These are phyloP conservation scores for Candida montana DNA, from an alignment of 805 yeast species.

Conservation along the genomic window DNA sequence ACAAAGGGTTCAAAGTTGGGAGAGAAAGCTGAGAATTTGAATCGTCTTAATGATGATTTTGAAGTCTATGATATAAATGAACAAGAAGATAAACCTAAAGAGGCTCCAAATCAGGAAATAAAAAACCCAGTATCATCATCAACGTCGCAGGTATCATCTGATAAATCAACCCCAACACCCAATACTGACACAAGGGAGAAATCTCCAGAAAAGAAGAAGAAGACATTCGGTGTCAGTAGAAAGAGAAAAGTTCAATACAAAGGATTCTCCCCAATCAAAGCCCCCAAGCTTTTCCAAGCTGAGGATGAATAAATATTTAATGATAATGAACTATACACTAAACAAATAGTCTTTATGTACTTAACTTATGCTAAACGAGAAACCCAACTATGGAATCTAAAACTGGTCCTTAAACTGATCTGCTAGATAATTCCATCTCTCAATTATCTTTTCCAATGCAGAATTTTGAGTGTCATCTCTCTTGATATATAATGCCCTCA, in stretches of 20 bases:
- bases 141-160: neutral
- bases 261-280: conserved; percentile 22
- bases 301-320: conserved; percentile 12
- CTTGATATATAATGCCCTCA: conserved; percentile 38
- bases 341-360: neutral
- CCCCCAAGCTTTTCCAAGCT: conserved; percentile 17
- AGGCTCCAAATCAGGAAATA: neutral
- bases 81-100: neutral
- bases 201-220: conserved; percentile 8
- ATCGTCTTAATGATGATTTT: conserved; percentile 13
- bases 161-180: conserved; percentile 1
- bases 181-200: neutral
- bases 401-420: neutral
- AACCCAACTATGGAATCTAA: no score
- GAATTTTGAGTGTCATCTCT: conserved; percentile 27
- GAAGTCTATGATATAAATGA: conserved; percentile 13
- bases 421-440: conserved; percentile 30
- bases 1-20: no score
- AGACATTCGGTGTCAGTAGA: conserved; percentile 20
- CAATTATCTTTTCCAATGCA: conserved; percentile 27
- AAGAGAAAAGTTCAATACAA: conserved; percentile 19
- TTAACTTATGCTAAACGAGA: no score
- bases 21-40: no score
- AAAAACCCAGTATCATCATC: neutral
- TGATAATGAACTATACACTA: neutral